Evolutionary conservation across 2,329 filamentous ascomycete genomes (phyloP), one percentile per base, ranked within the genome.

Genomic region (Apiospora pterosperma): DNA sequence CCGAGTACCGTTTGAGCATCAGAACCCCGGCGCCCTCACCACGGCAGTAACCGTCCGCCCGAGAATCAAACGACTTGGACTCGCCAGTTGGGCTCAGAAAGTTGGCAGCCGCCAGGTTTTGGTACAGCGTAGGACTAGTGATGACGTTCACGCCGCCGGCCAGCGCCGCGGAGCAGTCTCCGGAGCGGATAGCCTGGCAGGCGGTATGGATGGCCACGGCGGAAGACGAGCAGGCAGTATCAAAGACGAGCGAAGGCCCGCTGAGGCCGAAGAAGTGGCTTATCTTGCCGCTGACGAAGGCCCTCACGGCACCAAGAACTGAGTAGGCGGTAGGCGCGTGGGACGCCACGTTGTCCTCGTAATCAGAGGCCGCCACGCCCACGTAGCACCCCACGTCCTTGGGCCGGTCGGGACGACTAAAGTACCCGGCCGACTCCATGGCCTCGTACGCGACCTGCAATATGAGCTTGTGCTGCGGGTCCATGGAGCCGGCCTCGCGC

Each of bases 21-120:
- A 88, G 69, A 0, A 77, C 69, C 0, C 71, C 81, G 3, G 78
- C 72, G 0, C 80, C 85, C 64, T 88, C 85, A 1, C 79, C 84
- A 3, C 84, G 76, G 14, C 80, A 84, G 67, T 87, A 88, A 0
- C 85, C 86, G 65, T 84, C 79, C 1, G 79, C 84, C 3, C 70
- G 68, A 1, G 73, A 67, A 62, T 83, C 82, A 42, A 79, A 81
- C 16, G 73, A 71, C 44, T 76, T 71, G 62, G 69, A 74, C 23
- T 68, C 69, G 1, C 72, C 72, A 10, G 69, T 69, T 6, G 71
- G 70, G 62, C 71, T 74, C 10, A 76, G 65, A 55, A 77, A 76
- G 1, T 68, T 69, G 1, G 70, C 73, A 1, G 66, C 70, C 10
- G 68, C 36, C 28, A 74, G 62, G 62, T 71, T 71, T n/a, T 73